A percentile compares a stretch with the other conserved stretches of the same genome.
These are phyloP conservation scores for Eimeria maxima DNA, from an alignment of 169 alveolate species.

Conservation along the genomic window DNA sequence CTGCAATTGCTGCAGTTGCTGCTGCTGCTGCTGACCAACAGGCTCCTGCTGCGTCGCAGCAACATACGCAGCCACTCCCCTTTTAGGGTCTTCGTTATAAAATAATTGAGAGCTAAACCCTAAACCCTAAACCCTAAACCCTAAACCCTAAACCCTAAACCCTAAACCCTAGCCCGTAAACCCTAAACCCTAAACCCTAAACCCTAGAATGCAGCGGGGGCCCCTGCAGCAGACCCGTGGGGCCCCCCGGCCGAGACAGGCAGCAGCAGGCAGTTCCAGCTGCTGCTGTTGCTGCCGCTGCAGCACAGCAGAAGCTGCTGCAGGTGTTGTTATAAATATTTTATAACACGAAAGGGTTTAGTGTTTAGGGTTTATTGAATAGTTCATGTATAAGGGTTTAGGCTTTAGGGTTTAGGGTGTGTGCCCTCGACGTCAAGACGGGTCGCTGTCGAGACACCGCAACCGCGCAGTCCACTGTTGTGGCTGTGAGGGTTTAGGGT, in stretches of 20 bases:
- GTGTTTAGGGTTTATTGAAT: not conserved
- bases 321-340: not conserved
- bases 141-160: conserved; percentile 11
- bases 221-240: not conserved
- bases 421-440: not conserved
- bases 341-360: not conserved
- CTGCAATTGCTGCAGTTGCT: not conserved
- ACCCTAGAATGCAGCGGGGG: not conserved
- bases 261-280: not conserved
- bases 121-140: conserved; percentile 11
- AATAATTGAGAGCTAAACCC: not conserved
- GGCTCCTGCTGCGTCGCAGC: no score
- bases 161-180: not conserved
- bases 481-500: not conserved
- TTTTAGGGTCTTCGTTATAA: not conserved
- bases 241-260: not conserved
- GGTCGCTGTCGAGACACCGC: not conserved
- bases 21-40: conserved; percentile 1
- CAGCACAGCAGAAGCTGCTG: not conserved
- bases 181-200: not conserved
- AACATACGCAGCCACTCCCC: not conserved
- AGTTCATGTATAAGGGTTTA: not conserved
- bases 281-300: not conserved
- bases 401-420: conserved; percentile 29
- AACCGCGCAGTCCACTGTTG: not conserved